Percentiles rank a stretch among this genome's conserved stretches.
These are phyloP conservation scores for Candida chilensis DNA, from an alignment of 805 yeast genomes.

Conservation along the genomic window DNA sequence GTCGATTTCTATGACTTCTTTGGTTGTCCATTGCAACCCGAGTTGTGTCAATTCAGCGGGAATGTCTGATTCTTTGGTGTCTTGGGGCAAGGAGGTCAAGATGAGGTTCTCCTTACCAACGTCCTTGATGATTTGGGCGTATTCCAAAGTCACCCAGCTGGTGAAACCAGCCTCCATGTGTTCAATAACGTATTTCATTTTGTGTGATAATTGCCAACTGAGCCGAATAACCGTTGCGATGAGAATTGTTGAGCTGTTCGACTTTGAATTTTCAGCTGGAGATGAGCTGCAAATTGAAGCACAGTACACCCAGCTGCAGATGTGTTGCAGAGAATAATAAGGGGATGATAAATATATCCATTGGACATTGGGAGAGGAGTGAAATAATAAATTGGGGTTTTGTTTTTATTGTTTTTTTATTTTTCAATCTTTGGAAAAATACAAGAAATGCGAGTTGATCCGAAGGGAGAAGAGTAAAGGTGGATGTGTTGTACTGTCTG, in stretches of 20 bases:
- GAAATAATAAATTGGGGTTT: too few species aligned
- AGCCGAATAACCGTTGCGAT: not conserved
- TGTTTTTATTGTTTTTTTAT: too few species aligned
- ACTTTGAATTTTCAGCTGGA: not conserved
- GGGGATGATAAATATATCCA: not conserved
- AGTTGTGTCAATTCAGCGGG: constrained; percentile 50
- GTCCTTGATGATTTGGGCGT: constrained; percentile 72
- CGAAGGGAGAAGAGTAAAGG: too few species aligned
- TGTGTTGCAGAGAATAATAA: not conserved
- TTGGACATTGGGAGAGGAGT: not conserved
- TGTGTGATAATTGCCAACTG: constrained; percentile 1
- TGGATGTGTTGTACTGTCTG: too few species aligned
- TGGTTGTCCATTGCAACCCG: constrained; percentile 76
- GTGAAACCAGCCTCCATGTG: constrained; percentile 98
- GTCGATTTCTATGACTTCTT: constrained; percentile 53
- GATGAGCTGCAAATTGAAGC: not conserved
- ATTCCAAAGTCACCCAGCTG: constrained; percentile 90
- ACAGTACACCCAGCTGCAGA: not conserved
- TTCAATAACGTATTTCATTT: constrained; percentile 87
- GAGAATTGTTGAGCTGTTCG: not conserved
- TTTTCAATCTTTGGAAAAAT: too few species aligned
- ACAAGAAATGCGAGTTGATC: too few species aligned
- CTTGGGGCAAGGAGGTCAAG: constrained; percentile 65
- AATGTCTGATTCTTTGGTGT: constrained; percentile 51
- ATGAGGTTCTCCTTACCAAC: constrained; percentile 71